phyloP scores from a whole-genome alignment of 345 rosid genomes.

The Garcia nutans region DNA sequence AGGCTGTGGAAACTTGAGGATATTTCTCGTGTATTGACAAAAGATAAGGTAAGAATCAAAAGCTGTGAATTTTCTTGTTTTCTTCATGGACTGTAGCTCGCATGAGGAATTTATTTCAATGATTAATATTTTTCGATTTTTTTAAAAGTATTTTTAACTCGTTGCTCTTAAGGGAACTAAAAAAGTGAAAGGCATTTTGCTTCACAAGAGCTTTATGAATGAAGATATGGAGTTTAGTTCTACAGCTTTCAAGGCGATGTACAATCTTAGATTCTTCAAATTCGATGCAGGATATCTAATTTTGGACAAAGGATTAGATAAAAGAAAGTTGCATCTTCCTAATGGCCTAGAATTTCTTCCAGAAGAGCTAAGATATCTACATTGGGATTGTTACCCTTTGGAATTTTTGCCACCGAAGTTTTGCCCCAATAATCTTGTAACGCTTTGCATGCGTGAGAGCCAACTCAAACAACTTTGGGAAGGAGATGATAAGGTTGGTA shows the following conservation, averaged over 20 bases:
- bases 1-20: no score
- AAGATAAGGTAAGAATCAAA: no score
- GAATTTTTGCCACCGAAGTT: background rate
- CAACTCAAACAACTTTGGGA: background rate
- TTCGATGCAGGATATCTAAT: no score
- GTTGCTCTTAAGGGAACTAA: background rate
- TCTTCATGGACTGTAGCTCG: no score
- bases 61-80: no score
- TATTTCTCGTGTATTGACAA: no score
- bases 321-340: background rate
- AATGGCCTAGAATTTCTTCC: background rate
- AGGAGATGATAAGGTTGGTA: background rate
- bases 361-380: background rate
- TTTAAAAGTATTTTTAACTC: background rate
- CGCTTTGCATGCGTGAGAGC: background rate
- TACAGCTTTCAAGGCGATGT: no score
- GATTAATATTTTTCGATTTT: no score
- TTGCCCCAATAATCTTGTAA: background rate
- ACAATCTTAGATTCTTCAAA: no score
- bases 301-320: no score
- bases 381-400: background rate
- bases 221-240: background rate
- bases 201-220: background rate
- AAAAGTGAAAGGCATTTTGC: background rate
- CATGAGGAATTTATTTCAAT: no score